Conservation (phyloP, 176 grass and related monocot genomes). For the Tillandsia leiboldiana region DNA sequence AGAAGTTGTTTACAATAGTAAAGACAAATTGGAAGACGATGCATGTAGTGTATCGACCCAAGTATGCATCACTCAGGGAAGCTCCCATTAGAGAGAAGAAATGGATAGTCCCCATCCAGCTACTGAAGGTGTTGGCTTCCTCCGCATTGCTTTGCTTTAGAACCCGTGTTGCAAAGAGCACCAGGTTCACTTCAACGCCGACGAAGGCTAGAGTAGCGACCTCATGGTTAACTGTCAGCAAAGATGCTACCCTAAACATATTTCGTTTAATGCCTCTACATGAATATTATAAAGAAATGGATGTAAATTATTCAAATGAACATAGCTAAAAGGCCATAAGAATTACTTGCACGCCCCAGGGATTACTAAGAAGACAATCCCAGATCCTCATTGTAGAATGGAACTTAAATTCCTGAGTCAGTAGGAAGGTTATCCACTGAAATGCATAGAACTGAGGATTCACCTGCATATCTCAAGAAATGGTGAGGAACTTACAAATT, state of each 20-base stretch:
- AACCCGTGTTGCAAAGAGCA: constrained; percentile 46
- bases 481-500: too few species aligned
- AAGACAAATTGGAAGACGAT: constrained; percentile 38
- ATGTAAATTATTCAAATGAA: background rate
- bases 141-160: constrained; percentile 51
- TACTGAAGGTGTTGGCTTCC: constrained; percentile 56
- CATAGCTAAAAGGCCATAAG: background rate
- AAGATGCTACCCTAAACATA: background rate
- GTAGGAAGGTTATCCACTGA: constrained; percentile 82
- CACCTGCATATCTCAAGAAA: constrained; percentile 53
- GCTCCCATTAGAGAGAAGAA: constrained; percentile 52
- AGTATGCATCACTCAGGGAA: constrained; percentile 64
- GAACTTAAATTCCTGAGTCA: constrained; percentile 86
- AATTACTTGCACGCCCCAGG: constrained; percentile 56
- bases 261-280: too few species aligned
- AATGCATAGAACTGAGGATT: constrained; percentile 95
- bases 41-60: constrained; percentile 59
- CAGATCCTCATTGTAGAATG: constrained; percentile 64
- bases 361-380: constrained; percentile 85
- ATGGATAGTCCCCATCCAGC: constrained; percentile 65
- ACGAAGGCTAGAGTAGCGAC: background rate
- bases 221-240: background rate
- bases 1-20: constrained; percentile 22
- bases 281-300: background rate
- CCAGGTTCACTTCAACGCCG: constrained; percentile 67